phyloP scores from a whole-genome alignment of 768 basidiomycete genomes.

The Stropharia rugosoannulata region DNA sequence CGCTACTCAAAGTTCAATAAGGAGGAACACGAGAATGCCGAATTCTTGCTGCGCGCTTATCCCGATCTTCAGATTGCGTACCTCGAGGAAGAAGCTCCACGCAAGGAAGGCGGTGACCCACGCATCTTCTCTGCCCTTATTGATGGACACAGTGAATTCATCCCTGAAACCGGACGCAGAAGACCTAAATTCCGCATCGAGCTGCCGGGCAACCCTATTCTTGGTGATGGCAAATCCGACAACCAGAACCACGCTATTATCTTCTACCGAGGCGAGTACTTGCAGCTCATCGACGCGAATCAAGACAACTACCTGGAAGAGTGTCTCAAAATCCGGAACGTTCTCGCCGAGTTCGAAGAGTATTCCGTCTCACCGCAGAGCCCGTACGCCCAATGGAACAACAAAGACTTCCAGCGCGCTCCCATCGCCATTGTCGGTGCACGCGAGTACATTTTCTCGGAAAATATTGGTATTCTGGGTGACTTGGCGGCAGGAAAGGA shows the following conservation, averaged over 20 bases:
- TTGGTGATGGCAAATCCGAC: slow-evolving; percentile 98
- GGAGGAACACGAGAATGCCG: slow-evolving; percentile 98
- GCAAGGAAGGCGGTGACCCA: slow-evolving; percentile 94
- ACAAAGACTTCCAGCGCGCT: slow-evolving; percentile 82
- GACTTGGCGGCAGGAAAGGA: slow-evolving; percentile 99
- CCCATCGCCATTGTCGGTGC: slow-evolving; percentile 98
- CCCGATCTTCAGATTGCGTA: slow-evolving; percentile 99
- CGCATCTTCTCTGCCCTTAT: slow-evolving; percentile 95
- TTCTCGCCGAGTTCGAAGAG: slow-evolving; percentile 98
- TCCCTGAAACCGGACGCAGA: slow-evolving; percentile 83
- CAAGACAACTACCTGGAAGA: slow-evolving; percentile 99
- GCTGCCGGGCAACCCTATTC: slow-evolving; percentile 97
- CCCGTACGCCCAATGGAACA: slow-evolving; percentile 89
- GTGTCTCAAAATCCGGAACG: slow-evolving; percentile 97
- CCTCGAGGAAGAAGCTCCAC: slow-evolving; percentile 91
- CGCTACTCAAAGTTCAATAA: slow-evolving; percentile 99
- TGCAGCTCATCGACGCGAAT: slow-evolving; percentile 99
- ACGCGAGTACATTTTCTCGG: slow-evolving; percentile 99
- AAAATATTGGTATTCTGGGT: slow-evolving; percentile 98
- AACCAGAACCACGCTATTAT: slow-evolving; percentile 99
- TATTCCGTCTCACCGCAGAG: slow-evolving; percentile 81
- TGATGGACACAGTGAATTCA: slow-evolving; percentile 96
- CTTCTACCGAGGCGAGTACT: slow-evolving; percentile 98
- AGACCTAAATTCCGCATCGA: slow-evolving; percentile 98
- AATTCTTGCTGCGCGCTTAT: slow-evolving; percentile 95